A percentile compares a stretch with the other conserved stretches of the same genome.
phyloP scores from a whole-genome alignment of 768 basidiomycete species.

The Clathrus columnatus region DNA sequence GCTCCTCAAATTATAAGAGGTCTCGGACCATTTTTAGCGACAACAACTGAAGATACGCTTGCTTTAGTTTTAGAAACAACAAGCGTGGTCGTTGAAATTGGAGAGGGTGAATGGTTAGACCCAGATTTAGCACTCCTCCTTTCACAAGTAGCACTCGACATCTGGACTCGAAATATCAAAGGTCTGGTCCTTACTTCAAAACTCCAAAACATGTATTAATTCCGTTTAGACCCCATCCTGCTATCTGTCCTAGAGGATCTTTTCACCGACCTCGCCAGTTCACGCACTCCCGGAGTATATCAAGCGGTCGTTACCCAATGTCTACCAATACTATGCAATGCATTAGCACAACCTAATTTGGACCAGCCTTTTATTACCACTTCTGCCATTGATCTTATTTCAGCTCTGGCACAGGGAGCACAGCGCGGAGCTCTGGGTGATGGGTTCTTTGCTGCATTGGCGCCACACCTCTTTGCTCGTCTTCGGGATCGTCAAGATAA shows the following conservation, averaged over 20 bases:
- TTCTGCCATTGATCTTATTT: slow-evolving; percentile 76
- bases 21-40: slow-evolving; percentile 72
- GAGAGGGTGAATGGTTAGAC: slow-evolving; percentile 65
- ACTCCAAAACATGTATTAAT: slow-evolving; percentile 3
- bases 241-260: slow-evolving; percentile 80
- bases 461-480: slow-evolving; percentile 64
- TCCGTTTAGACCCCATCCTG: slow-evolving; percentile 71
- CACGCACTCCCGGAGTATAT: slow-evolving; percentile 53
- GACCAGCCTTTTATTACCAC: slow-evolving; percentile 68
- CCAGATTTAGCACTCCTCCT: slow-evolving; percentile 56
- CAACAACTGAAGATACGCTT: slow-evolving; percentile 81
- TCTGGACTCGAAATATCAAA: slow-evolving; percentile 82
- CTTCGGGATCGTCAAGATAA: slow-evolving; percentile 71
- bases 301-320: slow-evolving; percentile 63
- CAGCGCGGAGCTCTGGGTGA: slow-evolving; percentile 59
- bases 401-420: slow-evolving; percentile 61
- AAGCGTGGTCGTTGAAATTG: slow-evolving; percentile 67
- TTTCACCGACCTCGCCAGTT: slow-evolving; percentile 57
- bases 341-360: slow-evolving; percentile 48
- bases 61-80: slow-evolving; percentile 83
- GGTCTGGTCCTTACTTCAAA: slow-evolving; percentile 35
- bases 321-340: slow-evolving; percentile 60
- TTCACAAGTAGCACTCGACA: slow-evolving; percentile 58
- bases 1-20: slow-evolving; percentile 69
- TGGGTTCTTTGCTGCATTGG: slow-evolving; percentile 70